Evolutionary conservation across 257 asterid species (phyloP).

Genomic region (Petrea volubilis): DNA sequence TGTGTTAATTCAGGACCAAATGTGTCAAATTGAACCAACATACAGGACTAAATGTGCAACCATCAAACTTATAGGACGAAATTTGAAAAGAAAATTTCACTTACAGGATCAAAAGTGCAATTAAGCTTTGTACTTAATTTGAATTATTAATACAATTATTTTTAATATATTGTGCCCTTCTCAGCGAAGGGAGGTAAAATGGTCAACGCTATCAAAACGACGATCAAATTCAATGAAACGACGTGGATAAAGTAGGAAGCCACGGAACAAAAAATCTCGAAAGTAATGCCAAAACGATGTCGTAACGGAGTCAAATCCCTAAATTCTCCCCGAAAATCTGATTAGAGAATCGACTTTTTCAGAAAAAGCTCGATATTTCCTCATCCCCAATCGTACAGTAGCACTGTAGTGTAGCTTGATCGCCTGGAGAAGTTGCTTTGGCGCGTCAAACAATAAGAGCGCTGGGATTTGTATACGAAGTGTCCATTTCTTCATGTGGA

Average conservation of each 20-base stretch:
- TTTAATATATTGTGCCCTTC: too few species aligned
- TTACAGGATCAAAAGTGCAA: too few species aligned
- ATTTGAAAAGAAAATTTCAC: too few species aligned
- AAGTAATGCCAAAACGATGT: not conserved
- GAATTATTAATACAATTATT: too few species aligned
- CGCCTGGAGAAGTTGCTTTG: not conserved
- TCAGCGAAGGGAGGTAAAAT: too few species aligned
- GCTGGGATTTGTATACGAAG: not conserved
- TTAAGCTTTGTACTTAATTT: too few species aligned
- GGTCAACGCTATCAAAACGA: not conserved
- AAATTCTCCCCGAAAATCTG: not conserved
- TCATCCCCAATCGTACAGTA: not conserved
- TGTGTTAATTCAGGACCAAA: too few species aligned
- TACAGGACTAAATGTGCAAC: too few species aligned
- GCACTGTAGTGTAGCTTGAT: not conserved
- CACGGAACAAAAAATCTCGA: too few species aligned
- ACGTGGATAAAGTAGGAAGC: not conserved
- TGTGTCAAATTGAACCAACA: too few species aligned
- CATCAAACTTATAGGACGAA: too few species aligned
- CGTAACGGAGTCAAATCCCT: constrained; percentile 4
- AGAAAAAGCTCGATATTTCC: not conserved
- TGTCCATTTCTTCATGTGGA: not conserved
- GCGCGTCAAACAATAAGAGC: not conserved
- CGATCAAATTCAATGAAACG: not conserved
- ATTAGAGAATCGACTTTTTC: not conserved